Base-by-base conservation (phyloP, 352 stramenopile species). In the Pelagophyceae sp. region DNA sequence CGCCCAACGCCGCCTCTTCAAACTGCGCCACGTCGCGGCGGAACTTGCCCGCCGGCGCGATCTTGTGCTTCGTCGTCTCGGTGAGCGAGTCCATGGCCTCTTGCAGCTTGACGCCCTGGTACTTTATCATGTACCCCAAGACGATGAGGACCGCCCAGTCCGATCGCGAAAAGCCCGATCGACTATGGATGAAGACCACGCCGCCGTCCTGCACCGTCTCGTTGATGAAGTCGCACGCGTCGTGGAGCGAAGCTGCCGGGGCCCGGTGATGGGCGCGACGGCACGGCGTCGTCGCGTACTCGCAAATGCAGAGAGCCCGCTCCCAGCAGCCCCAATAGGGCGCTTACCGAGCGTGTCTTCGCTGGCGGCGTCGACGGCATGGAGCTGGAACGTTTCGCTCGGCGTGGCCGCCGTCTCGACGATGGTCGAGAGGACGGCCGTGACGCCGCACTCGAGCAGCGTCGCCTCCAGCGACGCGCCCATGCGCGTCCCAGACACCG, bases 1-100 rank as follows among this genome's bases (percentile, higher is more conserved):
- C 67, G 67, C 67, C 67, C 35, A 74, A 37, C 33, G 67, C 67
- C 67, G 51, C 67, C 67, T 74, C 67, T 37, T 74, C 67, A 31
- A 74, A 74, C 35, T 50, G 17, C 15, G 17, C 35, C 15, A 74
- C 25, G 23, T 74, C 67, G 1, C 67, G 67, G 15, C 67, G 67
- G 27, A 51, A 74, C 3, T 37, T 31, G 0, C 15, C 23, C 67
- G 37, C 67, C 5, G 67, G 67, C 35, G 67, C 2, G 37, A 74
- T 74, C 23, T 6, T n/a, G 67, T 37, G 67, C 67, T 74, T 74
- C 35, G 67, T 74, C 27, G 27, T 54, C 5, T 51, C 67, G 17
- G 67, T 11, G 20, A 74, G 29, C 3, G 15, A 19, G 11, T 72
- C 67, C 19, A 74, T 54, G 2, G 67, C 67, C 2, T 74, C 67